These are phyloP conservation scores for Trametes villosa DNA, from an alignment of 768 basidiomycete genomes.

Conservation along the genomic window DNA sequence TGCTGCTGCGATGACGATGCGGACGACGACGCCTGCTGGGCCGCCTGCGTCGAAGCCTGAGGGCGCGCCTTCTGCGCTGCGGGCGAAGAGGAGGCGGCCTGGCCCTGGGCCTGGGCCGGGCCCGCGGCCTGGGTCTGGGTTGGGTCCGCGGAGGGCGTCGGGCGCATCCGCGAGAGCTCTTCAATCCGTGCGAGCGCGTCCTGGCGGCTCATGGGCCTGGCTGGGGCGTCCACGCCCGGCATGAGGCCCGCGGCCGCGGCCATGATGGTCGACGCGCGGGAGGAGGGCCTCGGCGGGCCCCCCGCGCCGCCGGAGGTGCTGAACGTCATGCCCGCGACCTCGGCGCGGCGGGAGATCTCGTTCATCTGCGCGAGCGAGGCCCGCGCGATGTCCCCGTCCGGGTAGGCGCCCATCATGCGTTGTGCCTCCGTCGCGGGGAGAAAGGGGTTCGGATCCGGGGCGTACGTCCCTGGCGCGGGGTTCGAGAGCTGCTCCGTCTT, in stretches of 20 bases:
- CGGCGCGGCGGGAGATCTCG: constrained; percentile 70
- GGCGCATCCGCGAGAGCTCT: constrained; percentile 52
- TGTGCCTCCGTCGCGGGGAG: constrained; percentile 61
- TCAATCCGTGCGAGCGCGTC: constrained; percentile 58
- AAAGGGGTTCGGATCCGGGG: constrained; percentile 50
- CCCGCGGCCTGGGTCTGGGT: constrained; percentile 16
- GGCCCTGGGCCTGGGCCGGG: constrained; percentile 19
- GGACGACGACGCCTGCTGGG: constrained; percentile 4
- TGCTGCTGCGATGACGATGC: constrained; percentile 10
- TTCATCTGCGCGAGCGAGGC: constrained; percentile 79
- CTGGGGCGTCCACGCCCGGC: constrained; percentile 27
- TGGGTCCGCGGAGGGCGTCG: constrained; percentile 23
- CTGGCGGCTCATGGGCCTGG: constrained; percentile 40
- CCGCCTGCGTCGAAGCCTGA: constrained; percentile 1
- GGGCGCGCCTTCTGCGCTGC: constrained; percentile 1
- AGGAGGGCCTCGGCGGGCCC: constrained; percentile 27
- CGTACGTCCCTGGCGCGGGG: constrained; percentile 23
- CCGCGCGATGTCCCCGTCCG: constrained; percentile 63
- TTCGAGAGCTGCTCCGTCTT: constrained; percentile 36
- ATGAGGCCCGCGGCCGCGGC: constrained; percentile 38
- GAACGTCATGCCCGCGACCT: constrained; percentile 47
- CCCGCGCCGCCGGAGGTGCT: constrained; percentile 1
- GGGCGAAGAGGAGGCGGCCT: constrained; percentile 3
- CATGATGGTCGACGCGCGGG: constrained; percentile 35
- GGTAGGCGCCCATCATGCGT: constrained; percentile 51